Base-by-base conservation (phyloP, 2,329 filamentous ascomycete species). In the Coleophoma eucalyptorum region DNA sequence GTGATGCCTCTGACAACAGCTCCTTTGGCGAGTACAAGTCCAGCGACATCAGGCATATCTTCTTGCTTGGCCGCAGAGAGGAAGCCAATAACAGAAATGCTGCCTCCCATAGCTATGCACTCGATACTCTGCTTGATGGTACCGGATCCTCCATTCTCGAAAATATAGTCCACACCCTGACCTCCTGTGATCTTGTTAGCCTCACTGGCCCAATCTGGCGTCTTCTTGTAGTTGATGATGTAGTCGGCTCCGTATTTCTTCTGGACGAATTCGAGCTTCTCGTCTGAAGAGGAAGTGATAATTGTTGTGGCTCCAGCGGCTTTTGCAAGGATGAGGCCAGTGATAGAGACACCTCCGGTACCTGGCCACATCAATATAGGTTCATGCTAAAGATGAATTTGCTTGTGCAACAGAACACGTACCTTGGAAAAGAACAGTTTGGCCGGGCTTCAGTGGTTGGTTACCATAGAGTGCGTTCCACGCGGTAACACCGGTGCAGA, bases 71-170 rank as follows among this genome's bases (percentile, higher is more conserved):
- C 56, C n/a, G 37, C 16, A 3, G 56, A 43, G n/a, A 71, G 50
- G 40, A 72, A 75, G 0, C 76, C 77, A 42, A 78, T 71, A 12
- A 73, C 60, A 44, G 69, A 65, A 38, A 80, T 70, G 21, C 72
- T 55, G 0, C 77, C 78, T 1, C 75, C 76, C 32, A 64, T 67
- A 1, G 70, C 67, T 3, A 75, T 66, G 16, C 69, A 69, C 10
- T 71, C 65, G 33, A 86, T 66, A 3, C 73, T 77, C 60, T 85
- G 74, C 4, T 69, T 61, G 55, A 88, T 73, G 0, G 83, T 87
- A n/a, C 72, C 74, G 1, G 80, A 72, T 0, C 85, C 85, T 13
- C 81, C 85, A n/a, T 87, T 78, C 58, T 89, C 86, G 38, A 87
- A 61, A 38, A 89, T 69, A 53, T 84, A 73, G 58, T 87, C 77